Evolutionary conservation across 805 yeast genomes (phyloP), one percentile per base, ranked within the genome.

Genomic region (Candida bentonensis): DNA sequence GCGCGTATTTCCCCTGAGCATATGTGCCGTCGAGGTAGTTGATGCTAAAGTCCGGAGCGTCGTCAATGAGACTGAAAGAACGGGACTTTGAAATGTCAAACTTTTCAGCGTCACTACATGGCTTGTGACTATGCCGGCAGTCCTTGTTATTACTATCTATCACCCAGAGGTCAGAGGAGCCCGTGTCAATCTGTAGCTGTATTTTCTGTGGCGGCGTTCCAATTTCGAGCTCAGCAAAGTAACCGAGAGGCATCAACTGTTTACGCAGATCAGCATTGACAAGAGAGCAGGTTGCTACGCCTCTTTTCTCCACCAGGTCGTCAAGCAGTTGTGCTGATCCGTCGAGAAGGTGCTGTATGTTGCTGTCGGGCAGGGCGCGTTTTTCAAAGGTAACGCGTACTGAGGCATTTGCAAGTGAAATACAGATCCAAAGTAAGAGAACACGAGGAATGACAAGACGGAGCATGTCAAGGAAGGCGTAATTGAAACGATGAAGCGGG

Each of bases 141-240:
- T 11, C 5, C 20, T 30, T 9, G 36, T 30, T 17, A 5, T 30
- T 30, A 7, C n/a, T 30, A 17, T 30, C 20, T 9, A 30, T n/a
- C 17, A 55, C 53, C 59, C 59, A 56, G 23, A 46, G 47, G 44
- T 61, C 65, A 27, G 59, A 55, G 0, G 87, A 79, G 2, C 89
- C 92, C 1, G 88, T 82, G 52, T 83, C 92, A n/a, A 82, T 62
- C 41, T 78, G 66, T 4, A 81, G 77, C 15, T 66, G 66, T 23
- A 82, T 68, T 2, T 63, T 53, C 49, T 76, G 78, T 1, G 65
- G 55, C 1, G 76, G 70, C 0, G 83, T 70, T 3, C 89, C 89
- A 7, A 53, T 22, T 7, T 30, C 36, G 13, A 30, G 20, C 36
- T 30, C 36, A 5, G n/a, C 36, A 30, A 30, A 30, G 36, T 30